A percentile compares a stretch with the other conserved stretches of the same genome.
These are phyloP conservation scores for Clathrospora elynae DNA, from an alignment of 2,329 filamentous ascomycete genomes.

Conservation along the genomic window DNA sequence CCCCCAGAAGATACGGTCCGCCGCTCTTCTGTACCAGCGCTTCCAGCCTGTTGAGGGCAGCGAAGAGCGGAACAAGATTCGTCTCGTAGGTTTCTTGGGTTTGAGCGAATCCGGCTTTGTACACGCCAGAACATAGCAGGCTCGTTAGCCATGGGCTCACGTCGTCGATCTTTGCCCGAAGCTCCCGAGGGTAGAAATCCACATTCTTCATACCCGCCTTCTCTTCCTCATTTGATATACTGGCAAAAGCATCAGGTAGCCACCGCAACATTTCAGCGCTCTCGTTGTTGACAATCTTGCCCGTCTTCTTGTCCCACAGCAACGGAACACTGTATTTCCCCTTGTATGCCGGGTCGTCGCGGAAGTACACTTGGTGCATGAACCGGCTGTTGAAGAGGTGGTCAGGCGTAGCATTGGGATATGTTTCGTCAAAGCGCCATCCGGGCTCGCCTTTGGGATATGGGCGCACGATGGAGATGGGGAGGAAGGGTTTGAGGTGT, in stretches of 20 bases:
- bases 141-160: slow-evolving; percentile 60
- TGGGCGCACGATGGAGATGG: slow-evolving; percentile 64
- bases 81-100: slow-evolving; percentile 62
- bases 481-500: slow-evolving; percentile 60
- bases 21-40: slow-evolving; percentile 52
- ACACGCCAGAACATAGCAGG: slow-evolving; percentile 65
- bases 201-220: slow-evolving; percentile 46
- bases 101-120: slow-evolving; percentile 64
- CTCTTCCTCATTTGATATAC: slow-evolving; percentile 50
- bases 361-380: slow-evolving; percentile 67
- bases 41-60: slow-evolving; percentile 64
- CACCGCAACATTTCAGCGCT: slow-evolving; percentile 63
- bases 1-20: slow-evolving; percentile 63
- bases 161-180: slow-evolving; percentile 58
- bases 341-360: slow-evolving; percentile 63
- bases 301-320: slow-evolving; percentile 65
- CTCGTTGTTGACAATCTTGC: slow-evolving; percentile 66
- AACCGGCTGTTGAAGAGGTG: slow-evolving; percentile 63
- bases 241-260: slow-evolving; percentile 62
- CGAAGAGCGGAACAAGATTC: slow-evolving; percentile 61
- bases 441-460: slow-evolving; percentile 70
- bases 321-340: slow-evolving; percentile 66
- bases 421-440: slow-evolving; percentile 64
- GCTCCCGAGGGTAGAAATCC: slow-evolving; percentile 59
- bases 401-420: slow-evolving; percentile 65